A percentile compares a stretch with the other conserved stretches of the same genome.
phyloP scores from a whole-genome alignment of 768 basidiomycete genomes.

The Tephrocybe sp. region DNA sequence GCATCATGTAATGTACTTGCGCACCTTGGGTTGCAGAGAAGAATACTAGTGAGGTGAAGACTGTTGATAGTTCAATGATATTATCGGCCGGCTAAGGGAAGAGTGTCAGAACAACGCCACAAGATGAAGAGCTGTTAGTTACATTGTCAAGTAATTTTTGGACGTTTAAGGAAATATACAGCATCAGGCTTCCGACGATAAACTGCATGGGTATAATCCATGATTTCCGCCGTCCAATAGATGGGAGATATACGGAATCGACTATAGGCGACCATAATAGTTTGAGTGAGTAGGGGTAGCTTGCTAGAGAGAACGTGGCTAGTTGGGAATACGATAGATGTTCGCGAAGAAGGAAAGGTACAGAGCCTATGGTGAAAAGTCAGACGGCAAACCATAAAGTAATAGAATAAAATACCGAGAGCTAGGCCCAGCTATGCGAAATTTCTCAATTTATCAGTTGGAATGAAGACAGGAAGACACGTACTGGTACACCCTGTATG shows the following conservation, averaged over 20 bases:
- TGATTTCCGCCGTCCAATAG: conserved; percentile 90
- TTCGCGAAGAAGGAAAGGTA: conserved; percentile 94
- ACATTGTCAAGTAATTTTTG: conserved; percentile 80
- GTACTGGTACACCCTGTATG: conserved; percentile 87
- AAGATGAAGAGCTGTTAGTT: conserved; percentile 16
- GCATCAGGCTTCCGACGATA: conserved; percentile 81
- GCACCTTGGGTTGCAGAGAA: conserved; percentile 96
- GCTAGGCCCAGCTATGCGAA: conserved; percentile 75
- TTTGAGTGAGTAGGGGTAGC: conserved; percentile 96
- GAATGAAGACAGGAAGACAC: conserved; percentile 24
- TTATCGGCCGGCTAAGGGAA: conserved; percentile 72
- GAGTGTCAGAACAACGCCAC: conserved; percentile 11
- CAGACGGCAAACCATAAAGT: not conserved
- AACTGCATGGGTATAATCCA: conserved; percentile 99
- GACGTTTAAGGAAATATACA: conserved; percentile 72
- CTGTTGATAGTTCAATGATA: conserved; percentile 69
- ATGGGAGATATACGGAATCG: conserved; percentile 81
- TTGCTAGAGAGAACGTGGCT: conserved; percentile 88
- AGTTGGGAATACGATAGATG: conserved; percentile 97
- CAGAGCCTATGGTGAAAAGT: conserved; percentile 63
- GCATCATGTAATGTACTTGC: conserved; percentile 13
- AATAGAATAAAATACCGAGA: conserved; percentile 51
- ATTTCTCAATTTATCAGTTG: conserved; percentile 6
- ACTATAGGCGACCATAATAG: conserved; percentile 97
- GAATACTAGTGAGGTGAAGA: conserved; percentile 88